A percentile compares a stretch with the other conserved stretches of the same genome.
Evolutionary conservation across 2,329 filamentous ascomycete species (phyloP).

Genomic region (Aspergillus eucalypticola): DNA sequence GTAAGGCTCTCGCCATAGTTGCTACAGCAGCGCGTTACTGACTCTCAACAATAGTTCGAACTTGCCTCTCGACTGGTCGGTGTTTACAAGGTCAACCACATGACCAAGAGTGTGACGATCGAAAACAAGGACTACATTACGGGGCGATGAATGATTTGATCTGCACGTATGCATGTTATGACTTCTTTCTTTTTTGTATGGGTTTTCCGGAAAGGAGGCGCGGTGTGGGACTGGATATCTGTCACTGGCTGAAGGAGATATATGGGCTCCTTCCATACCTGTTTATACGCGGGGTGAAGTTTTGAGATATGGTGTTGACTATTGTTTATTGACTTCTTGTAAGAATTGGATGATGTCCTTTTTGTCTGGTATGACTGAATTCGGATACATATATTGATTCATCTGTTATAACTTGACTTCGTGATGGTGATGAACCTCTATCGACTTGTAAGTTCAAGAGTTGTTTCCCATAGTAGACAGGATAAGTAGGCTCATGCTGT

Average conservation of each 20-base stretch:
- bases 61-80: constrained; percentile 91
- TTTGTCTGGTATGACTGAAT: no score
- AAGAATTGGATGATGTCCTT: not conserved
- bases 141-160: constrained; percentile 29
- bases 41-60: constrained; percentile 65
- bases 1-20: constrained; percentile 26
- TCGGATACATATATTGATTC: no score
- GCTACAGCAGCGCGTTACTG: not conserved
- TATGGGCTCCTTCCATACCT: not conserved
- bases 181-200: constrained; percentile 1
- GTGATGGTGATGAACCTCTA: no score
- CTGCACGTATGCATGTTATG: constrained; percentile 1
- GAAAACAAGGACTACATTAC: constrained; percentile 77
- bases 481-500: no score
- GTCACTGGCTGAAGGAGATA: not conserved
- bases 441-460: no score
- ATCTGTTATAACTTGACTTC: no score
- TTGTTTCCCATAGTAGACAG: no score
- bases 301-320: not conserved
- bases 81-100: constrained; percentile 99
- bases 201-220: constrained; percentile 4
- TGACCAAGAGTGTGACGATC: constrained; percentile 90
- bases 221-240: constrained; percentile 5
- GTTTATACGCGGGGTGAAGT: not conserved
- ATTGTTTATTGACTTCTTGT: constrained; percentile 6